A percentile compares a stretch with the other conserved stretches of the same genome.
phyloP scores from a whole-genome alignment of 1,284 basidiomycete species.

The Chiua sp. region DNA sequence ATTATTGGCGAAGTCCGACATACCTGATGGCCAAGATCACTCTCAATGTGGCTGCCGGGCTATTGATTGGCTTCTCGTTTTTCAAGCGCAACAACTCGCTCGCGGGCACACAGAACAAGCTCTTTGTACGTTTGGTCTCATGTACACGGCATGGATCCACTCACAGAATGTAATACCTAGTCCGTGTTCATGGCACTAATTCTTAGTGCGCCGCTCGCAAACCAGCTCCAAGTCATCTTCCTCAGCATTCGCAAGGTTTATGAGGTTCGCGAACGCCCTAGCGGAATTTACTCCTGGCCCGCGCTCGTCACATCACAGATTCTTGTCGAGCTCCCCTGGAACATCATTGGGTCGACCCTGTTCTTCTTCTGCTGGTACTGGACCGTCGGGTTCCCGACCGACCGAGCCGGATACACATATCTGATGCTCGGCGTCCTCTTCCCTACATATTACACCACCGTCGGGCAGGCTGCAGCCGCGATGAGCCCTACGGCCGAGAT shows the following conservation, averaged over 20 bases:
- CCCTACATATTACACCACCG: constrained; percentile 59
- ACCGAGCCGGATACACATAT: constrained; percentile 60
- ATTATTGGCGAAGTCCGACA: constrained; percentile 60
- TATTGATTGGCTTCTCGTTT: too few relatives aligned
- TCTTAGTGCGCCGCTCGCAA: constrained; percentile 32
- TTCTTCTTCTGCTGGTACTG: constrained; percentile 74
- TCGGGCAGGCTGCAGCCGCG: constrained; percentile 68
- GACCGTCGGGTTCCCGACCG: constrained; percentile 61
- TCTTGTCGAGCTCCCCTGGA: constrained; percentile 69
- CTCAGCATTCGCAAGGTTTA: constrained; percentile 55
- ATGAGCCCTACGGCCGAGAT: too few relatives aligned
- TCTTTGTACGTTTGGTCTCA: constrained; percentile 53
- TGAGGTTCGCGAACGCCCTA: constrained; percentile 75
- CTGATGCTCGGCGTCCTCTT: constrained; percentile 53
- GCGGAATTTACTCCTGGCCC: constrained; percentile 86
- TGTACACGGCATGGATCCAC: too few relatives aligned
- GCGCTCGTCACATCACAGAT: constrained; percentile 70
- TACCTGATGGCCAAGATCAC: constrained; percentile 28
- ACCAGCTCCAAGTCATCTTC: constrained; percentile 37
- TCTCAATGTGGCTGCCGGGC: constrained; percentile 55
- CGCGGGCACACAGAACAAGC: constrained; percentile 71
- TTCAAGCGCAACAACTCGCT: too few relatives aligned
- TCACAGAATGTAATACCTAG: constrained; percentile 3
- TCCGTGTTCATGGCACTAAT: constrained; percentile 33
- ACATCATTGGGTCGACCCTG: constrained; percentile 62